Evolutionary conservation across 306 rosid genomes (phyloP), one percentile per base, ranked within the genome.

Genomic region (Hippophae tibetana): DNA sequence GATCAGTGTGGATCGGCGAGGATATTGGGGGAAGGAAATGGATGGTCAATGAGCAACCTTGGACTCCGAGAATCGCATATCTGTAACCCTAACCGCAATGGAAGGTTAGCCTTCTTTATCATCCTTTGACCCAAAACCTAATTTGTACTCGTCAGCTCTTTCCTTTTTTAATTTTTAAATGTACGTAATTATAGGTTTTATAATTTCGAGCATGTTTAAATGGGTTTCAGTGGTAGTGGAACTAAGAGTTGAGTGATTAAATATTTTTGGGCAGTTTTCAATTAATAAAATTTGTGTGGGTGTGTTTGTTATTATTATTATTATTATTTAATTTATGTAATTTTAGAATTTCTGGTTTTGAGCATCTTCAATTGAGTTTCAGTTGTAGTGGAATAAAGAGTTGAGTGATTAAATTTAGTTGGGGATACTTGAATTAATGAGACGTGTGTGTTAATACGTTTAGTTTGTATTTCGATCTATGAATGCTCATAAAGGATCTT

Each of bases 1-100:
- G 50, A 47, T 14, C 53, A 49, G 53, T 23, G 53, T 49, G 53
- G 53, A 49, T 49, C 53, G 53, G 53, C 53, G 53, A 49, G 14
- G 53, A 13, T 6, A 9, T 49, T 49, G 25, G 14, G 14, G 53
- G 25, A 49, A 7, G 14, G 53, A 23, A 8, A 49, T 49, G 7
- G n/a, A 12, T 49, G 53, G 53, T 49, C 53, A 49, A 49, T 49
- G 53, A 49, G 53, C 13, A 11, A 0, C 7, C 13, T 49, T 49
- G 26, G 53, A 49, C 53, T 49, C 26, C 53, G 53, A 49, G 7
- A 49, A 11, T 49, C 53, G 14, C 53, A 12, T 13, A 49, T 6
- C 18, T 49, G 13, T 49, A 49, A 49, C 53, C 53, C 53, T 49
- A 49, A 23, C 25, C 7, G 53, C 53, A 13, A 49, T 49, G 53